Base-by-base conservation (phyloP, 257 asterid genomes). In the Cinchona pubescens region DNA sequence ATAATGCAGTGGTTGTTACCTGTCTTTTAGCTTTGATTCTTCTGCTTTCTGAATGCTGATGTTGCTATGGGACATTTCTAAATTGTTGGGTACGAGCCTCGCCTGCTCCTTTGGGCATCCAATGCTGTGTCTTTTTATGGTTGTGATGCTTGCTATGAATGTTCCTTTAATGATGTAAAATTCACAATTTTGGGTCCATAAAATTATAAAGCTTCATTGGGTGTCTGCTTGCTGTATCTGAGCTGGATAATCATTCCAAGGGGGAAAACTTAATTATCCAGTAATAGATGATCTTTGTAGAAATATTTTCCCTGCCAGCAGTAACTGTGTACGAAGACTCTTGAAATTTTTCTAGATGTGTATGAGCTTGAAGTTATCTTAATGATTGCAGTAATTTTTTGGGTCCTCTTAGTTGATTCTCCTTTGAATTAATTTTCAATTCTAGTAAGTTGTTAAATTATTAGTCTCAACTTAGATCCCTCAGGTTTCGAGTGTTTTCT, bases 1-100 rank as follows among this genome's bases (percentile, higher is more conserved):
- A 61, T 13, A 51, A 10, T 63, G 69, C 21, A 10, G 45, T 65
- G 12, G 18, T 65, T 37, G 72, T 7, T 56, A 23, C 62, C 34
- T 60, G 68, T 75, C 77, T 46, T 35, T 55, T 75, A 55, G 43
- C 60, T 69, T 69, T 70, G 34, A 14, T 75, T 69, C 43, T 38
- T 69, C 53, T 56, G 73, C 68, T 61, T 75, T 61, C 76, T 80
- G 79, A 76, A 72, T 53, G 58, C 27, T n/a, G 42, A 45, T 61
- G 68, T 25, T 56, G 68, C 30, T 37, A 61, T 55, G 67, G 25
- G 15, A 72, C 71, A n/a, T 25, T 72, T 14, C 21, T 14, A 38
- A 38, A 58, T 21, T 40, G 56, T 60, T 38, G 67, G 67, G 49
- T 48, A 56, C 51, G 13, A n/a, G n/a, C n/a, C n/a, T n/a, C 23